Percentiles rank a stretch among this genome's conserved stretches.
Conservation (phyloP, 179 eudicot species). For the Silene noctiflora region DNA sequence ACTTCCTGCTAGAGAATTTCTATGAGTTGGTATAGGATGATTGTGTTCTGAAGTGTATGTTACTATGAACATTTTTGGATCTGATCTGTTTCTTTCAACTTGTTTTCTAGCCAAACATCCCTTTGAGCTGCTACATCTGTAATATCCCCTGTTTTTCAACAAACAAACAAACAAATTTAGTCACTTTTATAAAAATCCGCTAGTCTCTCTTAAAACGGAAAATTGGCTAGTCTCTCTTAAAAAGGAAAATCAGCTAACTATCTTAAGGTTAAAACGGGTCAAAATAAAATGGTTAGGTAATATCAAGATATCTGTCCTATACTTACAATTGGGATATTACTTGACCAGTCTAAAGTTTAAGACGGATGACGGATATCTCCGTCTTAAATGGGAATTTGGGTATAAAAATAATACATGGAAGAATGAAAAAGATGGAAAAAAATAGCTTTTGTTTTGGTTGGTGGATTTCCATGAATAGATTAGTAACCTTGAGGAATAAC, state of each 20-base stretch:
- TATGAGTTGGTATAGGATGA: conserved; percentile 43
- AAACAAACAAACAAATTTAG: conserved; percentile 10
- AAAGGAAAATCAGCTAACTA: too few species aligned
- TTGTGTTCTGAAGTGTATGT: conserved; percentile 47
- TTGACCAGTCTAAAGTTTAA: too few species aligned
- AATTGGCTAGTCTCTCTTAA: too few species aligned
- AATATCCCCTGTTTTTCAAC: conserved; percentile 36
- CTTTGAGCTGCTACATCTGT: conserved; percentile 44
- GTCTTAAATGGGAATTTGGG: too few species aligned
- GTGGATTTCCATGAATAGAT: conserved; percentile 28
- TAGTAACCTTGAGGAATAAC: conserved; percentile 8
- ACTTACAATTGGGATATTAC: too few species aligned
- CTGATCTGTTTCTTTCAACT: conserved; percentile 44
- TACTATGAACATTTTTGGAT: conserved; percentile 43
- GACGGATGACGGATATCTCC: too few species aligned
- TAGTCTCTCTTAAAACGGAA: too few species aligned
- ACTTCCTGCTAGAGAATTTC: conserved; percentile 43
- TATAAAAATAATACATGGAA: too few species aligned
- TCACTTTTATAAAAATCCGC: neutral
- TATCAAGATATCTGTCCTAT: too few species aligned
- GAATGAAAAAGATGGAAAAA: neutral
- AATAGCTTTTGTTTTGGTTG: conserved; percentile 20
- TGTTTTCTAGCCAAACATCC: conserved; percentile 43
- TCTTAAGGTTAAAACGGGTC: too few species aligned
- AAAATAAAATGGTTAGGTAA: too few species aligned